phyloP scores from a whole-genome alignment of 257 asterid species.

The Paraleonurus japonicus region DNA sequence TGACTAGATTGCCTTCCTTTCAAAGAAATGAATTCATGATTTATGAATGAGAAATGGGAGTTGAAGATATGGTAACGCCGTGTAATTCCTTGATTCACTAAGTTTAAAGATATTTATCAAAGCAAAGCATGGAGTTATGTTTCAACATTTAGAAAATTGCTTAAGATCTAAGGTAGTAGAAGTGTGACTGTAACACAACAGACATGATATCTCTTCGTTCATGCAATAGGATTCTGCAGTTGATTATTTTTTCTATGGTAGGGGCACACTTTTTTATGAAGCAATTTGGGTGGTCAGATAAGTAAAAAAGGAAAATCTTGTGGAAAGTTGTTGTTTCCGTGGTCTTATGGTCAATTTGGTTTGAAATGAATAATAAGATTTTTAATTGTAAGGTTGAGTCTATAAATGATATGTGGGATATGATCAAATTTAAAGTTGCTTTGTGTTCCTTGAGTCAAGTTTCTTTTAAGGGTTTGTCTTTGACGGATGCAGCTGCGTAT shows the following conservation, averaged over 20 bases:
- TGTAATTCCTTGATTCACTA: background rate
- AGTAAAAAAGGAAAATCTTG: too few species aligned
- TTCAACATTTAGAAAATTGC: background rate
- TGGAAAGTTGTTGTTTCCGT: too few species aligned
- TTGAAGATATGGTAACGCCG: background rate
- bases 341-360: too few species aligned
- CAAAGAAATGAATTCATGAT: background rate
- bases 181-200: background rate
- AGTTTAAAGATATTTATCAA: background rate
- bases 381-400: too few species aligned
- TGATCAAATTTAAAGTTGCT: too few species aligned
- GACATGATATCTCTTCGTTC: background rate
- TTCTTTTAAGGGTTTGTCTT: background rate
- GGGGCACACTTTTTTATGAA: too few species aligned
- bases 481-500: slow-evolving; percentile 5
- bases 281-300: too few species aligned
- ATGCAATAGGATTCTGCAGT: background rate
- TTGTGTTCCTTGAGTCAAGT: too few species aligned
- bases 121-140: background rate
- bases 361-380: too few species aligned
- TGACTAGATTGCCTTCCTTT: background rate
- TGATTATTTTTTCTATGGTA: too few species aligned
- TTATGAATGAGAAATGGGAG: background rate
- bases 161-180: background rate
- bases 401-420: too few species aligned